A percentile compares a stretch with the other conserved stretches of the same genome.
phyloP scores from a whole-genome alignment of 225 moss, liverwort and hornwort genomes.

The Rhytidiadelphus loreus region DNA sequence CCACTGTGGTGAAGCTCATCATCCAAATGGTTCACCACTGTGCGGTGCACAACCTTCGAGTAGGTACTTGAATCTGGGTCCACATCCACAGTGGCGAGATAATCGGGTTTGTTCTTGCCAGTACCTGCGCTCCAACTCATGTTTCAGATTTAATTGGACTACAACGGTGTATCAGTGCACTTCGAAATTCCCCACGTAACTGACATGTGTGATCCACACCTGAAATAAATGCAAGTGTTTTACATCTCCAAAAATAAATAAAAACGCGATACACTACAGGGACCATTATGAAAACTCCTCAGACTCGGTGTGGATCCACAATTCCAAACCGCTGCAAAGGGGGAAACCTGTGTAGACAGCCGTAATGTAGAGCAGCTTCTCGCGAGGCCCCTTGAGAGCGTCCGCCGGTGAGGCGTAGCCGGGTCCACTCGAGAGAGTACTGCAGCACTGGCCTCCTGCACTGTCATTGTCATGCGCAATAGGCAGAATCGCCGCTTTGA shows the following conservation, averaged over 20 bases:
- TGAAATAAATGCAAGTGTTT: neutral
- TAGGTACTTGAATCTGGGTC: slow-evolving; percentile 64
- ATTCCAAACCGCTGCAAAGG: neutral
- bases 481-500: slow-evolving; percentile 16
- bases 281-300: neutral
- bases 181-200: neutral
- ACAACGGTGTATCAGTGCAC: neutral
- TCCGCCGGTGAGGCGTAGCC: slow-evolving; percentile 83
- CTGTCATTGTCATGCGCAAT: neutral
- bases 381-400: slow-evolving; percentile 79
- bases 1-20: slow-evolving; percentile 98
- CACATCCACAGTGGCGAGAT: slow-evolving; percentile 91
- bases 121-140: slow-evolving; percentile 52
- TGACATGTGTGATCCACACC: neutral
- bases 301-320: neutral
- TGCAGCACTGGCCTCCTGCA: slow-evolving; percentile 41
- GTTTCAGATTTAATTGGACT: neutral
- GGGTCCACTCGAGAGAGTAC: slow-evolving; percentile 43
- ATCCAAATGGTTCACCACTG: slow-evolving; percentile 59
- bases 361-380: slow-evolving; percentile 88
- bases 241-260: neutral
- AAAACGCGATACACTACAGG: neutral
- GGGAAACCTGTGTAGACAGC: slow-evolving; percentile 74
- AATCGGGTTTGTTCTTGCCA: slow-evolving; percentile 77
- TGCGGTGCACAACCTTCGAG: slow-evolving; percentile 71